Evolutionary conservation across 2,329 filamentous ascomycete genomes (phyloP).

Genomic region (Sporothrix pallida): DNA sequence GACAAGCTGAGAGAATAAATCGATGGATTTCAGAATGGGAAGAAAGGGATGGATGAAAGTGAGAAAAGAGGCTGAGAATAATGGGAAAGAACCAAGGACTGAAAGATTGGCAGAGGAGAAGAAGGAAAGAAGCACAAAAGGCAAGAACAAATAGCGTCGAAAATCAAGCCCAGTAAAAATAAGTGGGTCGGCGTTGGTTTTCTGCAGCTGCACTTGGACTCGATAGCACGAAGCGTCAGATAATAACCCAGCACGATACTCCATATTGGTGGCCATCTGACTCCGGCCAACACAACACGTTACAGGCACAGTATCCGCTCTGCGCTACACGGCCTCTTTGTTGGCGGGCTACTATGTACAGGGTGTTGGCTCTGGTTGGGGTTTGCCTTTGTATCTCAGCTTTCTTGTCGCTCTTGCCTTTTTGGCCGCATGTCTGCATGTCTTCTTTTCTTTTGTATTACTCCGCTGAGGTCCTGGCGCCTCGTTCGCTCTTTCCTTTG

Average conservation of each 20-base stretch:
- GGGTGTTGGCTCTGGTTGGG: not conserved
- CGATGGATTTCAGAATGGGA: not conserved
- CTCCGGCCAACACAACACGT: not conserved
- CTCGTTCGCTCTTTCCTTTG: not conserved
- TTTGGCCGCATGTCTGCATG: not conserved
- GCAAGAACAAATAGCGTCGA: constrained; percentile 19
- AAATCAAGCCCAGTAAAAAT: not conserved
- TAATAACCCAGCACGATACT: constrained; percentile 4
- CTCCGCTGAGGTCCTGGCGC: constrained; percentile 7
- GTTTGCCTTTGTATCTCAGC: constrained; percentile 6
- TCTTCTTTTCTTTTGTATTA: constrained; percentile 5
- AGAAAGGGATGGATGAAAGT: constrained; percentile 6
- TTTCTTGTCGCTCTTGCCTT: not conserved
- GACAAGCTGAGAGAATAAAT: not conserved
- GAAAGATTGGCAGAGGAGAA: not conserved
- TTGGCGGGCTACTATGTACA: not conserved
- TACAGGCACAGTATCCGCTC: constrained; percentile 15
- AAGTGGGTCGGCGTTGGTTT: not conserved
- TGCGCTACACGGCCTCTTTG: not conserved
- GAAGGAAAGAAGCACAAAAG: no score
- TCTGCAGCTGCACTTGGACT: constrained; percentile 14
- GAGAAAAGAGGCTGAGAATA: constrained; percentile 6
- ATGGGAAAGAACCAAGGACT: no score
- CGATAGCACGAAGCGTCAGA: constrained; percentile 11
- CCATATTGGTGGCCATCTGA: not conserved